Evolutionary conservation across 2,329 filamentous ascomycete species (phyloP), one percentile per base, ranked within the genome.

Genomic region (Fusarium staphyleae): DNA sequence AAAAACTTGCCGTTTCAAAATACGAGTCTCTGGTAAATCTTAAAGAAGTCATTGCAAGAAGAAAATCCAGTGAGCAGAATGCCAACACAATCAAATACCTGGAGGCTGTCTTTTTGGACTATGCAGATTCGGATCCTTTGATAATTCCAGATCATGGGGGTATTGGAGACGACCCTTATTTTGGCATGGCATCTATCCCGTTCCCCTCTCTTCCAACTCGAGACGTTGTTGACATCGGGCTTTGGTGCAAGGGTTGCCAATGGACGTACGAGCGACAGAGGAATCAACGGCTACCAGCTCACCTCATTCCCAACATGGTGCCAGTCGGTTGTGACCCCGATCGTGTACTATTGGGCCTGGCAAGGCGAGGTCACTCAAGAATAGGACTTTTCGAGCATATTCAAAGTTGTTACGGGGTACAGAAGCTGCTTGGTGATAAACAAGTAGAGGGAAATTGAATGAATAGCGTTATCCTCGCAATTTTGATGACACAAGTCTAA

Each of bases 241-340:
- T 51, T 4, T 51, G 47, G 52, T 55, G 52, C 26, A 35, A 37
- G 22, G 47, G 52, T 24, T 55, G 52, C 26, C 28, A 52, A 13
- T 7, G 15, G 4, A 32, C 30, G 6, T 10, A 7, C 14, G 13
- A 39, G 22, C 46, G 11, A 24, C 12, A 18, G 8, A 19, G 14
- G 11, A 18, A 18, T 12, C 18, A 5, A 4, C 18, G 11, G 18
- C n/a, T 37, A n/a, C 11, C 16, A 12, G 18, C 18, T 24, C 10
- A 24, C 5, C 12, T 24, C 11, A 22, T 24, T 10, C 5, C 2
- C 34, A 24, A n/a, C 18, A 37, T 24, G 18, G 34, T 37, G 34
- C 16, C 34, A n/a, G 16, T 8, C 11, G 18, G n/a, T n/a, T 37
- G 34, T 12, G 11, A 37, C 34, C 34, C 34, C 11, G 10, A 13